These are phyloP conservation scores for Phytopythium delawarense DNA, from an alignment of 352 stramenopile genomes.

Conservation along the genomic window DNA sequence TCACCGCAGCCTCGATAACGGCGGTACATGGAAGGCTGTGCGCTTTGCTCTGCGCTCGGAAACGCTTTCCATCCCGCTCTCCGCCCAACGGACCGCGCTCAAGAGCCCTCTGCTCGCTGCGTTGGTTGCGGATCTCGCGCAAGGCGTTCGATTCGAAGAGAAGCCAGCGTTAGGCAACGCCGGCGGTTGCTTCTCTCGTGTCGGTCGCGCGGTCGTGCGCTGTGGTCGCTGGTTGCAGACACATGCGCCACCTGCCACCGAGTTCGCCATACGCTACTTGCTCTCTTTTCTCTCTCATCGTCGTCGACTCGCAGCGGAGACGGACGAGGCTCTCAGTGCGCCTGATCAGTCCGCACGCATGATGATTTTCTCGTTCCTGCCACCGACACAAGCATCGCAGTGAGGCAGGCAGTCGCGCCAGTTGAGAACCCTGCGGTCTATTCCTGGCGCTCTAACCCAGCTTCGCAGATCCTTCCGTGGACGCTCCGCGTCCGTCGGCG, in stretches of 20 bases:
- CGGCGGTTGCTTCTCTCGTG: not conserved
- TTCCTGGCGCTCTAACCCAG: not conserved
- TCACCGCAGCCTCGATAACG: not conserved
- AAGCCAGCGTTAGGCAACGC: not conserved
- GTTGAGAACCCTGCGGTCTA: not conserved
- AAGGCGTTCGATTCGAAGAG: not conserved
- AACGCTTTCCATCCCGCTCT: not conserved
- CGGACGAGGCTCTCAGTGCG: not conserved
- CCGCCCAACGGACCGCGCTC: not conserved
- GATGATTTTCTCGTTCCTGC: not conserved
- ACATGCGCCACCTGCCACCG: not conserved
- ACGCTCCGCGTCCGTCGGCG: not conserved
- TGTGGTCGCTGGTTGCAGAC: not conserved
- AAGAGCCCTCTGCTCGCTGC: not conserved
- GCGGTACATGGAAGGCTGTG: not conserved
- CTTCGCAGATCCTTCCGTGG: not conserved
- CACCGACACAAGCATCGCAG: not conserved
- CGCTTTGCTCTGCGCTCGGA: not conserved
- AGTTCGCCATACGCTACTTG: not conserved
- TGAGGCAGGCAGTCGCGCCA: not conserved
- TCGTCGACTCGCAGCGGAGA: not conserved
- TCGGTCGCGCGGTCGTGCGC: not conserved
- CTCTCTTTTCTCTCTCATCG: not conserved
- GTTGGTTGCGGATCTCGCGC: not conserved
- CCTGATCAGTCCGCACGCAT: not conserved